Evolutionary conservation across 768 basidiomycete genomes (phyloP).

Genomic region (Leccinum boreale): DNA sequence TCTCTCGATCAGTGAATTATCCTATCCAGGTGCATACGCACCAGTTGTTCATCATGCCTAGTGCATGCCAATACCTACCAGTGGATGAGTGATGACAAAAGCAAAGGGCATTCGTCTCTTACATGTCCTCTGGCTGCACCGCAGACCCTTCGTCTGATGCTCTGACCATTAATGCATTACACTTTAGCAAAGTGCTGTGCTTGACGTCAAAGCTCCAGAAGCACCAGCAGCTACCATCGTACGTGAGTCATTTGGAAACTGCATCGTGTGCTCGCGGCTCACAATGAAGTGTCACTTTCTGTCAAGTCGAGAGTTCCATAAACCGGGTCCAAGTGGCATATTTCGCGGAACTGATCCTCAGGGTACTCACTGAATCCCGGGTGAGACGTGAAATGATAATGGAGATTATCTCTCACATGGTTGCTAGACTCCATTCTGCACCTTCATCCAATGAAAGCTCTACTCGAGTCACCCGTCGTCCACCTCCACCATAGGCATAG

Average conservation of each 20-base stretch:
- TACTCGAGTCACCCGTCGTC: constrained; percentile 53
- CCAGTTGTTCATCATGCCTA: constrained; percentile 59
- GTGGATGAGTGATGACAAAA: constrained; percentile 4
- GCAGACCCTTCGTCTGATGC: constrained; percentile 53
- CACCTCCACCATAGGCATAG: constrained; percentile 63
- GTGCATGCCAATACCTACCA: constrained; percentile 46
- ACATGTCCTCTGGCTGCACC: constrained; percentile 54
- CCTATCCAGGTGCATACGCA: background rate
- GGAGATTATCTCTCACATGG: constrained; percentile 25
- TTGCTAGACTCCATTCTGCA: constrained; percentile 43
- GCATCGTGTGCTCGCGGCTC: constrained; percentile 5
- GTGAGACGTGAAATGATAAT: constrained; percentile 1
- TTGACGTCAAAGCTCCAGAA: constrained; percentile 49
- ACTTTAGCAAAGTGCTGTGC: constrained; percentile 31
- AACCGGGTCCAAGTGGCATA: constrained; percentile 34
- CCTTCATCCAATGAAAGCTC: constrained; percentile 58
- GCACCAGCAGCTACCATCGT: constrained; percentile 46
- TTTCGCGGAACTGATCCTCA: constrained; percentile 47
- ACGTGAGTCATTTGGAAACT: background rate
- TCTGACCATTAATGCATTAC: constrained; percentile 44
- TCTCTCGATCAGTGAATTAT: background rate
- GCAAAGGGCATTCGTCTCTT: background rate
- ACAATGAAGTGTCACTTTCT: constrained; percentile 48
- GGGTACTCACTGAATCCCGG: constrained; percentile 36
- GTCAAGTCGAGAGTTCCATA: constrained; percentile 51